These are phyloP conservation scores for Cutaneotrichosporon dermatis DNA, from an alignment of 1,284 basidiomycete species.

Conservation along the genomic window DNA sequence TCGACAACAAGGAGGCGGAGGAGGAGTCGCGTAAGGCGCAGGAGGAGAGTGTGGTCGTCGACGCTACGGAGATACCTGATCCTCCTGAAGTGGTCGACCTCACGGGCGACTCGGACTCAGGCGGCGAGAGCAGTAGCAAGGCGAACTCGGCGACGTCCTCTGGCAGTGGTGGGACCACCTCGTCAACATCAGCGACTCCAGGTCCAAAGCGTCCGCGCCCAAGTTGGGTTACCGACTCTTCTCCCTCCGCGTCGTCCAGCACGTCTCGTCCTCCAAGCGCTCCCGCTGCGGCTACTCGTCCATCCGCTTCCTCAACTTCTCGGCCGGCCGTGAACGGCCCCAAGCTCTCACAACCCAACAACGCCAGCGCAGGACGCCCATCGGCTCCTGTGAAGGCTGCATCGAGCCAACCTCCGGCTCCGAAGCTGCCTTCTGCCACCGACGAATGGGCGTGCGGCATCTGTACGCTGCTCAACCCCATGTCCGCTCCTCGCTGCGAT, in stretches of 20 bases:
- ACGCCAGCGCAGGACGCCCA: too few relatives aligned
- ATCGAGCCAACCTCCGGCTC: too few relatives aligned
- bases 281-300: too few relatives aligned
- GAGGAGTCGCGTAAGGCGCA: constrained; percentile 67
- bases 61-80: constrained; percentile 52
- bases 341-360: too few relatives aligned
- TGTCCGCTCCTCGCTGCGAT: constrained; percentile 56
- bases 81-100: not conserved
- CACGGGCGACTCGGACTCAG: not conserved
- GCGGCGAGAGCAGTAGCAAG: constrained; percentile 9
- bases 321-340: too few relatives aligned
- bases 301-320: too few relatives aligned
- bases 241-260: not conserved
- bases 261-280: not conserved
- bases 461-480: constrained; percentile 67
- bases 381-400: too few relatives aligned
- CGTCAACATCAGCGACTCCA: too few relatives aligned
- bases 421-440: too few relatives aligned
- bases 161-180: too few relatives aligned
- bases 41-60: constrained; percentile 59
- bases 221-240: not conserved
- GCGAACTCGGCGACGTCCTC: too few relatives aligned
- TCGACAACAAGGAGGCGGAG: constrained; percentile 53
- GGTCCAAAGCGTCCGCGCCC: not conserved
- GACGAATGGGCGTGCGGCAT: constrained; percentile 60